phyloP scores from a whole-genome alignment of 805 yeast genomes.

The Sugiyamaella smithiae region DNA sequence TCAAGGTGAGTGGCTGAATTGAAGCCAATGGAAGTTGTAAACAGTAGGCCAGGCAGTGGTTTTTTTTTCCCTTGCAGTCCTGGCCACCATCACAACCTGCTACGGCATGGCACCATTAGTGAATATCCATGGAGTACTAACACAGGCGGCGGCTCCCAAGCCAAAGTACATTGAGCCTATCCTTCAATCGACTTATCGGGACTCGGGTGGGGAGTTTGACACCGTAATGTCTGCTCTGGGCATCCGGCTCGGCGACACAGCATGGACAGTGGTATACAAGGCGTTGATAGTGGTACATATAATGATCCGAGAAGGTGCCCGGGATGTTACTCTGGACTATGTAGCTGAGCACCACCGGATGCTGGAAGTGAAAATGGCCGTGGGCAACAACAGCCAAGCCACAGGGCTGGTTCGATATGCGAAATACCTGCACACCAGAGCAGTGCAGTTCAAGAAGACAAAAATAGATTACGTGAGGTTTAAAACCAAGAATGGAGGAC shows the following conservation, averaged over 20 bases:
- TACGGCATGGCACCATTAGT: too few relatives aligned
- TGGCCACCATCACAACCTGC: too few relatives aligned
- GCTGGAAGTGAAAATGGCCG: slow-evolving; percentile 41
- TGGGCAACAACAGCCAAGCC: slow-evolving; percentile 33
- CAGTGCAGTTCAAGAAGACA: slow-evolving; percentile 55
- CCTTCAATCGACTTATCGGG: slow-evolving; percentile 60
- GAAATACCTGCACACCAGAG: slow-evolving; percentile 65
- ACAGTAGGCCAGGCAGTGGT: too few relatives aligned
- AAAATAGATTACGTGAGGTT: slow-evolving; percentile 73
- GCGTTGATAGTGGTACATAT: slow-evolving; percentile 80
- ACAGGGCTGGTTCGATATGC: slow-evolving; percentile 58
- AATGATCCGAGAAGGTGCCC: slow-evolving; percentile 89
- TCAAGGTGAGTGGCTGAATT: slow-evolving; percentile 40
- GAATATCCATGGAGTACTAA: slow-evolving; percentile 6
- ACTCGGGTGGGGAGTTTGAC: slow-evolving; percentile 58
- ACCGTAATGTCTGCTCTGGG: slow-evolving; percentile 66
- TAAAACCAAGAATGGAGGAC: slow-evolving; percentile 46
- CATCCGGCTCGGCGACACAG: slow-evolving; percentile 64
- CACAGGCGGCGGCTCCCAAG: slow-evolving; percentile 89
- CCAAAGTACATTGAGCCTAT: slow-evolving; percentile 95
- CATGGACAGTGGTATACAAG: slow-evolving; percentile 92
- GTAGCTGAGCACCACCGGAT: slow-evolving; percentile 49
- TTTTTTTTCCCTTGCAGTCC: too few relatives aligned
- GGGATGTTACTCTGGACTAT: slow-evolving; percentile 65
- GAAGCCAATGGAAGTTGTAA: not conserved